Conservation (phyloP, 257 asterid species). For the Linderniella brevidens region DNA sequence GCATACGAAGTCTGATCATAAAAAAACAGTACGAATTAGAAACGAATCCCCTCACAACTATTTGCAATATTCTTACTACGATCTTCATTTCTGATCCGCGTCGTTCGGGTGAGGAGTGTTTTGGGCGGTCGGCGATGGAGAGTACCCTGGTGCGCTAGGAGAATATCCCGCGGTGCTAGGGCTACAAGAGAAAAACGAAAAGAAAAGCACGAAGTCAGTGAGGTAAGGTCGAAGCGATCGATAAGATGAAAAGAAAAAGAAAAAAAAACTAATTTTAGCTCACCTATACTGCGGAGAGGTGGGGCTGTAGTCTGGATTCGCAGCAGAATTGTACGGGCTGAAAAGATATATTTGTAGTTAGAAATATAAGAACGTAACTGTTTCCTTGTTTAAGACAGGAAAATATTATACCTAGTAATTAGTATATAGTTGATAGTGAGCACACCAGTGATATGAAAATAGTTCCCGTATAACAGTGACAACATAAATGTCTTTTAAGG, state of each 20-base stretch:
- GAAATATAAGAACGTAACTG: conserved; percentile 1
- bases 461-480: neutral
- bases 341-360: conserved; percentile 11
- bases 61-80: too few relatives aligned
- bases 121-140: conserved; percentile 82
- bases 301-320: conserved; percentile 68
- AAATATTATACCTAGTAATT: neutral
- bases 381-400: neutral
- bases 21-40: too few relatives aligned
- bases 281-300: conserved; percentile 88
- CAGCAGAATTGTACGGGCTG: conserved; percentile 62
- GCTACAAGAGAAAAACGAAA: conserved; percentile 23
- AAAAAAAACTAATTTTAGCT: too few relatives aligned
- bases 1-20: too few relatives aligned
- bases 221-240: neutral
- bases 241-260: neutral
- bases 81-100: conserved; percentile 22
- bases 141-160: conserved; percentile 88
- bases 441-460: too few relatives aligned
- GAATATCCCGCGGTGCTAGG: conserved; percentile 86
- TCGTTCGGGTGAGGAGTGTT: conserved; percentile 55
- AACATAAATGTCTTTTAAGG: neutral
- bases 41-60: too few relatives aligned
- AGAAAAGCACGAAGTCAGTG: neutral
- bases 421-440: too few relatives aligned